Evolutionary conservation across 2,329 filamentous ascomycete genomes (phyloP), one percentile per base, ranked within the genome.

Genomic region (Phyllosticta citriasiana): DNA sequence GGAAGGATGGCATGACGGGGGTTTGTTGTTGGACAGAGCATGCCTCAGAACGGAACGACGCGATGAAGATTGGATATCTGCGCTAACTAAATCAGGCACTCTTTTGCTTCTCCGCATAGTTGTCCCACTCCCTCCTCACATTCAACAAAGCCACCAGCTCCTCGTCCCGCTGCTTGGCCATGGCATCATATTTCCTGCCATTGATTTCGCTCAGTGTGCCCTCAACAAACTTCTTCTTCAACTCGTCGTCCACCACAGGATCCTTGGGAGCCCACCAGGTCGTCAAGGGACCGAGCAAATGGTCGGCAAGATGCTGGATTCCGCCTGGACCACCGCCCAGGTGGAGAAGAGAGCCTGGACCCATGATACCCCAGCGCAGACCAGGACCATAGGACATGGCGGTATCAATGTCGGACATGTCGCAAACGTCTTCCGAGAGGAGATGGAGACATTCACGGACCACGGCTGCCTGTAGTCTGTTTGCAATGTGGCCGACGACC

Each of bases 401-500:
- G 10, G 64, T 63, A 51, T 67, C 66, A 7, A 67, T 63, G 14
- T 67, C 65, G 1, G 60, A 53, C 19, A 66, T 62, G 52, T 52
- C 63, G 61, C 63, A 65, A 7, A 64, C 62, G 16, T 65, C 62
- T 22, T 62, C 60, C 47, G 63, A 57, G 14, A 66, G 26, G 33
- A 67, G 62, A 35, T 63, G 59, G n/a, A 65, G 55, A 27, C 63
- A 63, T 30, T 67, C 66, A 25, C 65, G 62, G 33, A 61, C 40
- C 16, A 69, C 33, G 12, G 66, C 67, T 2, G 66, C 65, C 33
- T 80, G 78, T 0, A 80, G 71, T 6, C 78, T 70, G 66, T 80
- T 80, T 16, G 76, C 77, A 7, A 79, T 71, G 60, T 77, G 75
- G 0, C 78, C 78, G 2, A 73, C 69, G 0, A 73, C 71, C 63